Conservation (phyloP, 768 basidiomycete genomes). For the Stropharia rugosoannulata region DNA sequence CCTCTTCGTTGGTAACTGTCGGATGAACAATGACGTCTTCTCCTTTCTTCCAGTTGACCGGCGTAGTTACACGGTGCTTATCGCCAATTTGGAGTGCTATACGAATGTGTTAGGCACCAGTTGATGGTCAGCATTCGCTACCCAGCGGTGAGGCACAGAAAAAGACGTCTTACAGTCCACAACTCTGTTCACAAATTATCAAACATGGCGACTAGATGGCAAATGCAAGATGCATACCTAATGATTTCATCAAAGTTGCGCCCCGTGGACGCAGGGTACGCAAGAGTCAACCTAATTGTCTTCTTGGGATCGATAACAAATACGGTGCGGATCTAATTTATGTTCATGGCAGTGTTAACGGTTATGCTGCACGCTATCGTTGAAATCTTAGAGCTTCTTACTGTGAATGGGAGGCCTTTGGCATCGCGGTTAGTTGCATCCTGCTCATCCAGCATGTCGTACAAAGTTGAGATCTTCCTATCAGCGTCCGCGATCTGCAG, state of each 20-base stretch:
- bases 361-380: background rate
- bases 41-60: slow-evolving; percentile 95
- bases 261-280: slow-evolving; percentile 95
- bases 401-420: slow-evolving; percentile 94
- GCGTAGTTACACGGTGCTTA: slow-evolving; percentile 82
- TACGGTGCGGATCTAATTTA: slow-evolving; percentile 81
- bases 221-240: slow-evolving; percentile 29
- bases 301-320: slow-evolving; percentile 98
- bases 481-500: slow-evolving; percentile 90
- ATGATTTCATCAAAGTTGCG: slow-evolving; percentile 80
- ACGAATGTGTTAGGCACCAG: slow-evolving; percentile 8
- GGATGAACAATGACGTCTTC: slow-evolving; percentile 94
- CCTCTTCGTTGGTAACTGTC: slow-evolving; percentile 80
- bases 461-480: slow-evolving; percentile 79
- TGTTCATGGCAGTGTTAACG: slow-evolving; percentile 4
- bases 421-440: slow-evolving; percentile 87
- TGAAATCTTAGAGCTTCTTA: slow-evolving; percentile 25
- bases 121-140: background rate
- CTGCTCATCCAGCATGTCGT: slow-evolving; percentile 96
- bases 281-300: slow-evolving; percentile 82
- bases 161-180: slow-evolving; percentile 57
- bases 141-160: no score
- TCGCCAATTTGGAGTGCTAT: slow-evolving; percentile 87
- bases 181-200: slow-evolving; percentile 42
- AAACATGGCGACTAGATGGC: no score